phyloP scores from a whole-genome alignment of 148 eudicot genomes.

The Rhododendron vialii region DNA sequence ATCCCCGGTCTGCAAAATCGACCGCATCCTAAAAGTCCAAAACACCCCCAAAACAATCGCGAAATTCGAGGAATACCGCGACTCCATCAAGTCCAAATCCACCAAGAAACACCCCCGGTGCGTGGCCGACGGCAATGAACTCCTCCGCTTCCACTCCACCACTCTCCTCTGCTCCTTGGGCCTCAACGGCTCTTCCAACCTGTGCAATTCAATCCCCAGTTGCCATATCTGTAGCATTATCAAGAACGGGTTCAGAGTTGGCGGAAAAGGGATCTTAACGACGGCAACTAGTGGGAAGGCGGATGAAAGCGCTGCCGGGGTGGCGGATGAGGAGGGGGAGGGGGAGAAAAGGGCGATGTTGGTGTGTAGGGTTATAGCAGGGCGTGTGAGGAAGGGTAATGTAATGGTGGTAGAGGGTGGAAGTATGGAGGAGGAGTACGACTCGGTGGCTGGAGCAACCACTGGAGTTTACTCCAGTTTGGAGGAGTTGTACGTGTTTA shows the following conservation, averaged over 20 bases:
- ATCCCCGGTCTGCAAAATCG: slow-evolving; percentile 79
- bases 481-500: slow-evolving; percentile 88
- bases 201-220: slow-evolving; percentile 65
- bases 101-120: slow-evolving; percentile 71
- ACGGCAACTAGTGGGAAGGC: slow-evolving; percentile 90
- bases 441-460: slow-evolving; percentile 65
- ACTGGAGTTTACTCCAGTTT: slow-evolving; percentile 64
- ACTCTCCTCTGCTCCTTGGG: slow-evolving; percentile 74
- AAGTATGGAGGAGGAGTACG: slow-evolving; percentile 50
- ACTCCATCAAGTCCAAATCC: slow-evolving; percentile 67
- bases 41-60: slow-evolving; percentile 74
- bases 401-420: background rate
- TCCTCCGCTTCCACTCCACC: slow-evolving; percentile 82
- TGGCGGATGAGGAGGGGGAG: slow-evolving; percentile 25
- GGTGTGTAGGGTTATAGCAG: slow-evolving; percentile 90
- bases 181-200: slow-evolving; percentile 69
- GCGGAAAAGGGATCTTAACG: slow-evolving; percentile 56
- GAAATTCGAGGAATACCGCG: slow-evolving; percentile 78
- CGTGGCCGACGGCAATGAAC: slow-evolving; percentile 92
- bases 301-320: slow-evolving; percentile 47
- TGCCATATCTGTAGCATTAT: slow-evolving; percentile 76
- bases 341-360: slow-evolving; percentile 71
- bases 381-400: slow-evolving; percentile 56
- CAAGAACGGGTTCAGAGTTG: slow-evolving; percentile 54
- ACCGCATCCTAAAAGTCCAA: slow-evolving; percentile 80